These are phyloP conservation scores for Lichtheimia ornata DNA, from an alignment of 371 early-diverging fungal genomes.

Conservation along the genomic window DNA sequence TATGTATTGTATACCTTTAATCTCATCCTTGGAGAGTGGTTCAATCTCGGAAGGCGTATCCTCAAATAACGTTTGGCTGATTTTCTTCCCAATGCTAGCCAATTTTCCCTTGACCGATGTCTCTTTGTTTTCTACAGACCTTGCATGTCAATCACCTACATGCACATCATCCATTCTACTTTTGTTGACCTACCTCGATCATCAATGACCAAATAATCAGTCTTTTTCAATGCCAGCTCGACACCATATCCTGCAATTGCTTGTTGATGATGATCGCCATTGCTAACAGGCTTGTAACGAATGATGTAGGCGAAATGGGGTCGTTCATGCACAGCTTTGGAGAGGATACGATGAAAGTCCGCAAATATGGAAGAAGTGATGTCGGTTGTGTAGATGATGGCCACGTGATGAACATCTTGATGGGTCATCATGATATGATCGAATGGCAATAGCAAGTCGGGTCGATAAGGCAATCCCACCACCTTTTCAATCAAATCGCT, in stretches of 20 bases:
- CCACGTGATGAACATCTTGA: conserved; percentile 4
- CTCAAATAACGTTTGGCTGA: conserved; percentile 30
- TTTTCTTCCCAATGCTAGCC: conserved; percentile 29
- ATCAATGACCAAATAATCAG: conserved; percentile 93
- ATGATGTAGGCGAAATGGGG: conserved; percentile 41
- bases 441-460: conserved; percentile 47
- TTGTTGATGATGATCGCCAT: conserved; percentile 17
- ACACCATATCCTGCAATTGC: conserved; percentile 89
- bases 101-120: conserved; percentile 27
- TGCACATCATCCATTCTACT: neutral
- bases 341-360: conserved; percentile 39
- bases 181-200: conserved; percentile 68
- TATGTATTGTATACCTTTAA: conserved; percentile 47
- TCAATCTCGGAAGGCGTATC: conserved; percentile 55
- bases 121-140: neutral
- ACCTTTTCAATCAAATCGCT: conserved; percentile 36
- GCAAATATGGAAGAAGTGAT: conserved; percentile 40
- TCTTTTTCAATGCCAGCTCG: conserved; percentile 88
- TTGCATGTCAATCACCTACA: neutral
- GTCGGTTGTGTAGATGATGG: conserved; percentile 57
- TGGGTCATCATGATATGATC: conserved; percentile 23
- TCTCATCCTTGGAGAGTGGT: conserved; percentile 60
- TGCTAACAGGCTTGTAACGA: conserved; percentile 53
- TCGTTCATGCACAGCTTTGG: conserved; percentile 25
- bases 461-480: conserved; percentile 13